These are phyloP conservation scores for Kuraishia piskuri DNA, from an alignment of 805 yeast genomes.

Conservation along the genomic window DNA sequence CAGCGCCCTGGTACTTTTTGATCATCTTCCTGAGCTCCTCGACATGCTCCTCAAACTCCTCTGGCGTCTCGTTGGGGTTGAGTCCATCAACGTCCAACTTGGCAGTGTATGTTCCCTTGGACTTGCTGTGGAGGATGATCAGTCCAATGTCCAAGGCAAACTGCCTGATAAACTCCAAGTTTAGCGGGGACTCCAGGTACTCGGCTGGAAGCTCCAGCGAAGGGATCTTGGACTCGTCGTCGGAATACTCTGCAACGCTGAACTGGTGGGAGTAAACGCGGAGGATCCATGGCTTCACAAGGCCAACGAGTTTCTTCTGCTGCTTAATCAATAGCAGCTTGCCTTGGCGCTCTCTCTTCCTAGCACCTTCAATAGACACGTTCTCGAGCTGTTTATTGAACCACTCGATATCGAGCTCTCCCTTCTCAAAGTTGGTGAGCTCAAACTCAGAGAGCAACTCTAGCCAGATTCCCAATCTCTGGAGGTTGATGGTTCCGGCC, in stretches of 20 bases:
- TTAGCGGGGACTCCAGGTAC: conserved; percentile 31
- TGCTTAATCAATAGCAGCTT: conserved; percentile 57
- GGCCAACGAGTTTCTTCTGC: conserved; percentile 67
- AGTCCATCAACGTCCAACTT: conserved; percentile 69
- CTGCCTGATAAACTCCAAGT: conserved; percentile 52
- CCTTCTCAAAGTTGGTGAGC: conserved; percentile 74
- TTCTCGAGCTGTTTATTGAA: conserved; percentile 78
- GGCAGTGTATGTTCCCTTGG: conserved; percentile 46
- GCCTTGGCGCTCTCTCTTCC: conserved; percentile 56
- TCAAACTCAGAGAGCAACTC: conserved; percentile 73
- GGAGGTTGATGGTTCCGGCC: conserved; percentile 71
- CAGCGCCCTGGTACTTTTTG: conserved; percentile 58
- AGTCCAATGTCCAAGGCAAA: conserved; percentile 63
- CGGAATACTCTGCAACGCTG: conserved; percentile 21
- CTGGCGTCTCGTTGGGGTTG: conserved; percentile 57
- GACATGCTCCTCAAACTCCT: conserved; percentile 49
- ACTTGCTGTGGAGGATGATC: conserved; percentile 54
- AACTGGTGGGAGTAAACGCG: conserved; percentile 21
- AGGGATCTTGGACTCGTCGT: conserved; percentile 33
- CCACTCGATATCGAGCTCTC: conserved; percentile 85
- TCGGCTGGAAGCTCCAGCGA: conserved; percentile 37
- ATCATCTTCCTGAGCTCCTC: conserved; percentile 42
- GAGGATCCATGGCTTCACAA: conserved; percentile 40
- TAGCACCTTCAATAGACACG: conserved; percentile 65
- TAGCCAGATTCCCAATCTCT: conserved; percentile 68